Percentiles rank a stretch among this genome's conserved stretches.
These are phyloP conservation scores for Trichoderma arundinaceum DNA, from an alignment of 2,329 filamentous ascomycete species.

Conservation along the genomic window DNA sequence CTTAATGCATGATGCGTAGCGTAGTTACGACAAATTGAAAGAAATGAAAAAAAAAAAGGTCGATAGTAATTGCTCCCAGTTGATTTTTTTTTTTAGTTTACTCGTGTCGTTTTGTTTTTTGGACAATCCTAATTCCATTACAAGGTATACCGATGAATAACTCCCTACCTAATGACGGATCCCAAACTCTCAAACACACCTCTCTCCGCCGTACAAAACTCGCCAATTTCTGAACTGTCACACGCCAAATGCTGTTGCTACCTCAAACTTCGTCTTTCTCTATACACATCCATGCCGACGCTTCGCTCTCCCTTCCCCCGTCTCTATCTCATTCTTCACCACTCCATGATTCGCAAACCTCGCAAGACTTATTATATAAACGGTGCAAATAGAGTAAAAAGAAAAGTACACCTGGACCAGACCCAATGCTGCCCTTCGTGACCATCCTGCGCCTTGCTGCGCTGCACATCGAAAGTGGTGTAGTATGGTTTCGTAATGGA, in stretches of 20 bases:
- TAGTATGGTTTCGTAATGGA: constrained; percentile 46
- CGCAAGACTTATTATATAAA: constrained; percentile 37
- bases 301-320: constrained; percentile 4
- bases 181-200: constrained; percentile 33
- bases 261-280: constrained; percentile 11
- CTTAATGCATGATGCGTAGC: constrained; percentile 24
- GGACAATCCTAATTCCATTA: constrained; percentile 45
- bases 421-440: constrained; percentile 48
- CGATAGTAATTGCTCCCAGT: constrained; percentile 21
- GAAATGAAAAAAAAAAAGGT: constrained; percentile 8
- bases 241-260: constrained; percentile 22
- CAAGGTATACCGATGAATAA: constrained; percentile 44
- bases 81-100: constrained; percentile 2
- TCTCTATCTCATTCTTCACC: constrained; percentile 26
- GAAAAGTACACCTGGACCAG: constrained; percentile 41
- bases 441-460: constrained; percentile 49
- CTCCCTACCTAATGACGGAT: constrained; percentile 38
- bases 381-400: constrained; percentile 35
- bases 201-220: constrained; percentile 16
- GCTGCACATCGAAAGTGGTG: constrained; percentile 47
- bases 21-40: constrained; percentile 15
- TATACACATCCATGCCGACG: constrained; percentile 22
- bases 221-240: constrained; percentile 22
- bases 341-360: constrained; percentile 32
- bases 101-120: constrained; percentile 13